Conservation (phyloP, 495 filamentous ascomycete genomes). For the Hypoxylon fuscum region DNA sequence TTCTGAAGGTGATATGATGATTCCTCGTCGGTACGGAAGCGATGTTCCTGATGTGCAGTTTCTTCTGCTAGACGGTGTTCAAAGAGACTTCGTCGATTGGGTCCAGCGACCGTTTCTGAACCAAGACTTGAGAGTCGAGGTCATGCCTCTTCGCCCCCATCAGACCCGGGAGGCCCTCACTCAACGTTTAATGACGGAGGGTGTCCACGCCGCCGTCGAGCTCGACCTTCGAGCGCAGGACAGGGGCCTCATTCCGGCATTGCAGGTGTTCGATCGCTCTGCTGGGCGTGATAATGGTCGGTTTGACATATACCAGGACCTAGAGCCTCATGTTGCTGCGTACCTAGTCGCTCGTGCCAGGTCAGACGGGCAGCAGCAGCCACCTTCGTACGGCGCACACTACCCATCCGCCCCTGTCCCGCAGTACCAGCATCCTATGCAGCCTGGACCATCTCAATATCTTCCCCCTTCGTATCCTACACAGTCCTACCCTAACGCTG, state of each 20-base stretch:
- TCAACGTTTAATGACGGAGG: slow-evolving; percentile 85
- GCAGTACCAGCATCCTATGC: slow-evolving; percentile 36
- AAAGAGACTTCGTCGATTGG: slow-evolving; percentile 81
- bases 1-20: slow-evolving; percentile 68
- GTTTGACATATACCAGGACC: slow-evolving; percentile 84
- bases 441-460: slow-evolving; percentile 14
- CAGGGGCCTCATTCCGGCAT: slow-evolving; percentile 72
- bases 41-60: slow-evolving; percentile 94
- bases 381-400: slow-evolving; percentile 26
- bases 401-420: slow-evolving; percentile 22
- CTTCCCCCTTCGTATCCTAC: slow-evolving; percentile 19
- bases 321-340: slow-evolving; percentile 78
- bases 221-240: slow-evolving; percentile 73
- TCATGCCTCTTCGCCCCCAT: slow-evolving; percentile 79
- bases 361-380: slow-evolving; percentile 45
- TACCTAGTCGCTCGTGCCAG: slow-evolving; percentile 84
- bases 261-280: slow-evolving; percentile 87
- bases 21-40: slow-evolving; percentile 75
- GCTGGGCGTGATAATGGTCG: slow-evolving; percentile 72
- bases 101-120: slow-evolving; percentile 78
- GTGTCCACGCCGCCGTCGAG: slow-evolving; percentile 84
- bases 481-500: slow-evolving; percentile 31
- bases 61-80: slow-evolving; percentile 80
- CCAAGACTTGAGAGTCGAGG: slow-evolving; percentile 75
- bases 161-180: slow-evolving; percentile 80